Evolutionary conservation across 2,329 filamentous ascomycete genomes (phyloP).

Genomic region (Mycosphaerelloides madeirae): DNA sequence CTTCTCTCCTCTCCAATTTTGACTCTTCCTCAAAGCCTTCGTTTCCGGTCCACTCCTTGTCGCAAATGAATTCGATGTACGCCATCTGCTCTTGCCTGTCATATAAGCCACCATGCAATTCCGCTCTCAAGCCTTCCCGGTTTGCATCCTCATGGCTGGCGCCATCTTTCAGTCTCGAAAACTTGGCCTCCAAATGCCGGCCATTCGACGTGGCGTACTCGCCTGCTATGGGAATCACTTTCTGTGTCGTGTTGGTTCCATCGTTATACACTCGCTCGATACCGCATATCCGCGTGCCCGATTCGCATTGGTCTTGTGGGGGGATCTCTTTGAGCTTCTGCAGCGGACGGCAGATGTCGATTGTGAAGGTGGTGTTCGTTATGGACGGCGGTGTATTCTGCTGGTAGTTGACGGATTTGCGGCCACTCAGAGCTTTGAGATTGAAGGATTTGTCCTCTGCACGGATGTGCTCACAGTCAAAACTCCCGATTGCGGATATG

Average conservation of each 20-base stretch:
- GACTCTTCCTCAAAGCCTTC: slow-evolving; percentile 64
- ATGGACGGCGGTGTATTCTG: slow-evolving; percentile 46
- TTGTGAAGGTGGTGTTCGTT: slow-evolving; percentile 73
- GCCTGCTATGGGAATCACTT: slow-evolving; percentile 70
- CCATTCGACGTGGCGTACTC: slow-evolving; percentile 58
- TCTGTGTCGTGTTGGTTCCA: slow-evolving; percentile 46
- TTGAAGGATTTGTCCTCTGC: slow-evolving; percentile 60
- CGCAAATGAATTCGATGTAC: slow-evolving; percentile 81
- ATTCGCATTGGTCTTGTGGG: slow-evolving; percentile 55
- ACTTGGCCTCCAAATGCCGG: slow-evolving; percentile 58
- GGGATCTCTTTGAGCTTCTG: slow-evolving; percentile 56
- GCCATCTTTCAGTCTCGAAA: slow-evolving; percentile 61
- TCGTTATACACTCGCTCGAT: slow-evolving; percentile 57
- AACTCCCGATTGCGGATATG: slow-evolving; percentile 41
- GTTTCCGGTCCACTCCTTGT: slow-evolving; percentile 64
- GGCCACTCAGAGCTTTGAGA: slow-evolving; percentile 59
- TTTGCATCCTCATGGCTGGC: slow-evolving; percentile 60
- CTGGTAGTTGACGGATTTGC: slow-evolving; percentile 61
- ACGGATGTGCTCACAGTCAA: slow-evolving; percentile 60
- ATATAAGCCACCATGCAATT: slow-evolving; percentile 57
- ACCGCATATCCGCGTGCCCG: slow-evolving; percentile 71
- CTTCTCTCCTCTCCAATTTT: slow-evolving; percentile 41
- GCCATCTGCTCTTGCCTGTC: slow-evolving; percentile 63
- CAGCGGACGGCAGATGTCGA: slow-evolving; percentile 70
- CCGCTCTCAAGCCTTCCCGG: slow-evolving; percentile 67